These are phyloP conservation scores for Phytophthora capsici DNA, from an alignment of 352 stramenopile species.

Conservation along the genomic window DNA sequence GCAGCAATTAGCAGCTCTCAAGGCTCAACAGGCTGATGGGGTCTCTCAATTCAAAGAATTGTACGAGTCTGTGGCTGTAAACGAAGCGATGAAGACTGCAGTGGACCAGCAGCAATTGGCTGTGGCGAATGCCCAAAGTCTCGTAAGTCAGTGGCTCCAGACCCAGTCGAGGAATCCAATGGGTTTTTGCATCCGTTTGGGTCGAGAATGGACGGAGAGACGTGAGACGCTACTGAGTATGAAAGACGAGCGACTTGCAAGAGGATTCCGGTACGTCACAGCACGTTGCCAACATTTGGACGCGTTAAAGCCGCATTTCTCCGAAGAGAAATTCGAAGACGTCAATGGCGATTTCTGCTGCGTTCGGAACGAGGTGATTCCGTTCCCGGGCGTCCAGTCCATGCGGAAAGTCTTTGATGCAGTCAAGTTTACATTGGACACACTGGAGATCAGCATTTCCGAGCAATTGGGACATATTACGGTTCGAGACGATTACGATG, in stretches of 20 bases:
- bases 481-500: slow-evolving; percentile 23
- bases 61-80: slow-evolving; percentile 8
- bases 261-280: slow-evolving; percentile 26
- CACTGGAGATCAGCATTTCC: slow-evolving; percentile 44
- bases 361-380: slow-evolving; percentile 36
- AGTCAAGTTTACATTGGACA: slow-evolving; percentile 36
- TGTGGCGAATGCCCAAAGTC: slow-evolving; percentile 16
- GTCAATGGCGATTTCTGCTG: slow-evolving; percentile 32
- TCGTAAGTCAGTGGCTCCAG: slow-evolving; percentile 11
- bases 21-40: background rate
- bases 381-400: slow-evolving; percentile 30
- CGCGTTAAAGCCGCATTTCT: slow-evolving; percentile 33
- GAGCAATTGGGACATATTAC: slow-evolving; percentile 41
- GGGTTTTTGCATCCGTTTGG: slow-evolving; percentile 13
- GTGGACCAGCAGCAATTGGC: slow-evolving; percentile 15
- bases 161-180: slow-evolving; percentile 9
- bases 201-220: slow-evolving; percentile 21
- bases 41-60: background rate
- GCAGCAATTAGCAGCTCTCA: slow-evolving; percentile 11
- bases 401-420: slow-evolving; percentile 40
- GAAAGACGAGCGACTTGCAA: slow-evolving; percentile 32
- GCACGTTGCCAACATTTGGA: slow-evolving; percentile 25
- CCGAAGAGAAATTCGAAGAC: slow-evolving; percentile 26
- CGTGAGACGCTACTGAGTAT: slow-evolving; percentile 20
- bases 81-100: slow-evolving; percentile 7